Evolutionary conservation across 2,329 filamentous ascomycete genomes (phyloP), one percentile per base, ranked within the genome.

Genomic region (Xylariaceae sp.): DNA sequence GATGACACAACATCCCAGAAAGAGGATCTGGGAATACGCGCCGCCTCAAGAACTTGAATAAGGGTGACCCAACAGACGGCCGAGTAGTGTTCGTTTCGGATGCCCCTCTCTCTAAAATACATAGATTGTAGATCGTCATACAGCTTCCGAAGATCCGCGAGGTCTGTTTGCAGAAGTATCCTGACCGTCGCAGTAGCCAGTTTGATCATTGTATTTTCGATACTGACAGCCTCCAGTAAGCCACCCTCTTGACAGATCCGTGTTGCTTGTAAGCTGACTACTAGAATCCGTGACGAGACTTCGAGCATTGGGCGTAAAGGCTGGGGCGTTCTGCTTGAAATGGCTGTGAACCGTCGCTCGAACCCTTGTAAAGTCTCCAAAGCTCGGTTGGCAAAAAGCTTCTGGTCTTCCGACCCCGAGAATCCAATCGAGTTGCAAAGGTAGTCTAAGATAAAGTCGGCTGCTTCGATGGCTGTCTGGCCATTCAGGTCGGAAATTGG

Each of bases 1-100:
- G 66, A 52, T 44, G 77, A 73, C 2, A 70, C 55, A 24, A 82
- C 49, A 41, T 82, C 78, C 81, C 81, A 85, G 50, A 85, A 85
- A 1, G 72, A 72, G 17, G 66, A 63, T 38, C 71, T 67, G 2
- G 72, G 71, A 32, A 81, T 74, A 7, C 59, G 61, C 11, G 72
- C 69, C 26, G 66, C 62, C 19, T 74, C 70, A 4, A 84, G 56
- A 1, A 73, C 61, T 36, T 74, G 73, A 53, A 83, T 78, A 4
- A 79, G 46, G 17, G 77, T 64, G 2, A 81, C 71, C 82, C 81
- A 86, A 9, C 73, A 72, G 42, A 79, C 70, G 8, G 74, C 52
- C 2, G 58, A 48, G 12, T 64, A 57, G n/a, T 66, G 58, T 24
- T 76, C 69, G 13, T 65, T 58, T 19, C 66, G 68, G 26, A 84